phyloP scores from a whole-genome alignment of 352 stramenopile genomes.

The Phytopythium sindhum region DNA sequence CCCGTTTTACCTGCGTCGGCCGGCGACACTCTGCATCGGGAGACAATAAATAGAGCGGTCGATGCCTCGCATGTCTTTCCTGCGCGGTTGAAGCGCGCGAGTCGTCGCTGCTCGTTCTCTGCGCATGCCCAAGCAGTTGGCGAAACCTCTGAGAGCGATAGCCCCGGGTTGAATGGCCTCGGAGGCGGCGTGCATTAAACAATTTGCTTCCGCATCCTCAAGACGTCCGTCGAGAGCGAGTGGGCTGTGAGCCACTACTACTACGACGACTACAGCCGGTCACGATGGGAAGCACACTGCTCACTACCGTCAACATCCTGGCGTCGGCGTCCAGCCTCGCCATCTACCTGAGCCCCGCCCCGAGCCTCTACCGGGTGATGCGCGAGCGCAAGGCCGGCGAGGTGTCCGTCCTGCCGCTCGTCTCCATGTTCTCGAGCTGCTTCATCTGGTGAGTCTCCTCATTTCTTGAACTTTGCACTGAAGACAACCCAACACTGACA shows the following conservation, averaged over 20 bases:
- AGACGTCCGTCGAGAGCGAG: not conserved
- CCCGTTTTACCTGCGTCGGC: not conserved
- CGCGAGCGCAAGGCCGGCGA: constrained; percentile 14
- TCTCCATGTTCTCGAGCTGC: constrained; percentile 19
- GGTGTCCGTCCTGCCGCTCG: constrained; percentile 18
- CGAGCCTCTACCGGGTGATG: constrained; percentile 15
- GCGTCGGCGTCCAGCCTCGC: constrained; percentile 13
- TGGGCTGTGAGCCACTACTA: not conserved
- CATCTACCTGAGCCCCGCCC: constrained; percentile 20
- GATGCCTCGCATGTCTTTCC: constrained; percentile 8
- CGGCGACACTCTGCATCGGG: not conserved
- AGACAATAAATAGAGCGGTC: not conserved
- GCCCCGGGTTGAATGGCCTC: not conserved
- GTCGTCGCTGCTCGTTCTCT: constrained; percentile 1
- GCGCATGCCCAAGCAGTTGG: not conserved
- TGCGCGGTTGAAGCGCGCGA: not conserved
- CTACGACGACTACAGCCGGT: not conserved
- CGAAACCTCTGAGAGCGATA: not conserved
- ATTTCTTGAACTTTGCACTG: not conserved
- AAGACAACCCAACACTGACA: not conserved
- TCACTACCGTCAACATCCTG: constrained; percentile 9
- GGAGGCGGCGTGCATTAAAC: not conserved
- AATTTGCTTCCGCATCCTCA: not conserved
- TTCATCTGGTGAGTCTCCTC: constrained; percentile 10
- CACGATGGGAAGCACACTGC: not conserved